Base-by-base conservation (phyloP, 345 rosid genomes). In the Abelmoschus esculentus region DNA sequence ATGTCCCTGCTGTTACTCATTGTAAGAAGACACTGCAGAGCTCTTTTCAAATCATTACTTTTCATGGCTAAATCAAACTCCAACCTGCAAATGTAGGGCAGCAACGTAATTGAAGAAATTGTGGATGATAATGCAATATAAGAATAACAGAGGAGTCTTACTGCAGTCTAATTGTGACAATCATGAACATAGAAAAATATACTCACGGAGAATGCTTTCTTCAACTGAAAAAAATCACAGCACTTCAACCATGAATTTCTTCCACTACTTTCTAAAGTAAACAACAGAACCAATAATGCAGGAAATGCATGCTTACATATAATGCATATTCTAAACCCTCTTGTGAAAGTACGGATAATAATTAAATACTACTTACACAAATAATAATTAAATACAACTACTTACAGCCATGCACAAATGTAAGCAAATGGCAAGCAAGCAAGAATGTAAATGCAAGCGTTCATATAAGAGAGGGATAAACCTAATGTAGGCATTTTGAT, bases 31-130 rank as follows among this genome's bases (percentile, higher is more conserved):
- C 97, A 92, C 74, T 90, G 98, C 62, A 96, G 97, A 70, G 99
- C 98, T 82, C 99, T 96, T 90, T 90, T 96, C 76, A 90, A 82
- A 84, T 96, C 97, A 80, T 81, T 92, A 78, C 99, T 92, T 81
- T 92, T 90, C 96, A 96, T 90, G 56, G 99, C 99, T 76, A 96
- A 80, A 79, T 96, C 97, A 81, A 96, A 92, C 83, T 92, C 99
- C 86, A 90, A 83, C 86, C 98, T 95, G 79, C 34, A 77, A 73
- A 69, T 29, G 71, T 18, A 72, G 28, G 72, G 22, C 28, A 17
- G 40, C n/a, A 29, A 68, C 32, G 50, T 53, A 34, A 68, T 31
- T 68, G 61, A 68, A 70, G 44, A 58, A 15, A 28, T 1, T 55
- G 54, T 7, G 56, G 22, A 59, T 58, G 61, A 71, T 36, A 76